A percentile compares a stretch with the other conserved stretches of the same genome.
These are phyloP conservation scores for Dactylonectria macrodidyma DNA, from an alignment of 2,329 filamentous ascomycete genomes.

Conservation along the genomic window DNA sequence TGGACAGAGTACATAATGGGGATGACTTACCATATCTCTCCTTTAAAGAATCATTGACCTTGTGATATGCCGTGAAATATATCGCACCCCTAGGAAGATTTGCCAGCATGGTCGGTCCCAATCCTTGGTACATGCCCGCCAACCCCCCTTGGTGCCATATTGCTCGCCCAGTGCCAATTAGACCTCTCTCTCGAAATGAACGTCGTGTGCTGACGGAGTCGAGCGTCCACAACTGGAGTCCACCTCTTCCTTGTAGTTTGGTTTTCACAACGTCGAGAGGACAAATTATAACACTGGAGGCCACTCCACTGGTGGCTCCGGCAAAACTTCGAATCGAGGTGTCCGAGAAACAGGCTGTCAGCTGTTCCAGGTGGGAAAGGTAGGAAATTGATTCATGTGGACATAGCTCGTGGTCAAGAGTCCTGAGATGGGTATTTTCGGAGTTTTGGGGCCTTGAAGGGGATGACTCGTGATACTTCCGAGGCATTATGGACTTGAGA, in stretches of 20 bases:
- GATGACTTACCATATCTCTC: constrained; percentile 3
- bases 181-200: constrained; percentile 11
- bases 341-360: constrained; percentile 7
- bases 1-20: background rate
- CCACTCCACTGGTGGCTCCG: constrained; percentile 4
- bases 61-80: constrained; percentile 10
- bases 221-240: constrained; percentile 10
- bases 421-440: constrained; percentile 1
- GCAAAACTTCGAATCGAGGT: constrained; percentile 12
- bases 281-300: constrained; percentile 8
- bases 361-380: constrained; percentile 8
- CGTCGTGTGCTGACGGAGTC: constrained; percentile 8
- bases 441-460: constrained; percentile 4
- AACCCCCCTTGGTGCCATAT: constrained; percentile 6
- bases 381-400: constrained; percentile 10
- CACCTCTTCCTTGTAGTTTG: constrained; percentile 11
- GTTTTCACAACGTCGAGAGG: constrained; percentile 2
- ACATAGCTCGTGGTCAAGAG: constrained; percentile 7
- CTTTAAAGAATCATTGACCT: constrained; percentile 1
- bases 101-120: constrained; percentile 7
- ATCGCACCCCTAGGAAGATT: constrained; percentile 8
- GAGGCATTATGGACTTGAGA: constrained; percentile 7
- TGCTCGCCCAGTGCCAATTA: constrained; percentile 11
- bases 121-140: constrained; percentile 7
- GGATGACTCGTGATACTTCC: constrained; percentile 4